phyloP scores from a whole-genome alignment of 164 flowering plant species.

The Kalanchoe fedtschenkoi region DNA sequence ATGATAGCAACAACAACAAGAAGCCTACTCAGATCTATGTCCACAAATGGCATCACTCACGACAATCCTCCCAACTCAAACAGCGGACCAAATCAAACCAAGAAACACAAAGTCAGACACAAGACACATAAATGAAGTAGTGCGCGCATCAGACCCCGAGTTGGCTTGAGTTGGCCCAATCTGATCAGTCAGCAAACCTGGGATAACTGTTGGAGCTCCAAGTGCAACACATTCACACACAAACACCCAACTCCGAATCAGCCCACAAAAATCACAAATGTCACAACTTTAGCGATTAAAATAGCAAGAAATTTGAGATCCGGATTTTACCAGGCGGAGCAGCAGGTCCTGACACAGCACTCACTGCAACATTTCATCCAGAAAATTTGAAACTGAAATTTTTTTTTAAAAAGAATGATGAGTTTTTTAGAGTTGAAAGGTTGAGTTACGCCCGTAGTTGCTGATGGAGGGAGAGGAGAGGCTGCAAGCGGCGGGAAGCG shows the following conservation, averaged over 20 bases:
- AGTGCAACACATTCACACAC: neutral
- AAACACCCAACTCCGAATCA: neutral
- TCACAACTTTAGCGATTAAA: neutral
- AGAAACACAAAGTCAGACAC: neutral
- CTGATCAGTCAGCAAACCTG: neutral
- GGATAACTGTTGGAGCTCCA: neutral
- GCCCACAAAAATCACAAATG: neutral
- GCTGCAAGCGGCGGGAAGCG: constrained; percentile 57
- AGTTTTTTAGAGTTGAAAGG: neutral
- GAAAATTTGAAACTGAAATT: neutral
- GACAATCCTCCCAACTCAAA: neutral
- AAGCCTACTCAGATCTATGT: too few relatives aligned
- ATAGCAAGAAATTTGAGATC: neutral
- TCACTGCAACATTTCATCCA: constrained; percentile 2
- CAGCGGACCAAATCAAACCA: neutral
- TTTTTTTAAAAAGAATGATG: neutral
- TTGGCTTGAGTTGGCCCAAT: neutral
- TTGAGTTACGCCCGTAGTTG: constrained; percentile 34
- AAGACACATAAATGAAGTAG: neutral
- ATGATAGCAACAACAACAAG: too few relatives aligned
- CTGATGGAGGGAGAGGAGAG: constrained; percentile 40
- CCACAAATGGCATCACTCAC: too few relatives aligned
- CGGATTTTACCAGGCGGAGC: neutral
- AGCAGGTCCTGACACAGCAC: neutral
- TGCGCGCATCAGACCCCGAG: neutral